These are phyloP conservation scores for Rhododendron simsii DNA, from an alignment of 148 eudicot species.

Conservation along the genomic window DNA sequence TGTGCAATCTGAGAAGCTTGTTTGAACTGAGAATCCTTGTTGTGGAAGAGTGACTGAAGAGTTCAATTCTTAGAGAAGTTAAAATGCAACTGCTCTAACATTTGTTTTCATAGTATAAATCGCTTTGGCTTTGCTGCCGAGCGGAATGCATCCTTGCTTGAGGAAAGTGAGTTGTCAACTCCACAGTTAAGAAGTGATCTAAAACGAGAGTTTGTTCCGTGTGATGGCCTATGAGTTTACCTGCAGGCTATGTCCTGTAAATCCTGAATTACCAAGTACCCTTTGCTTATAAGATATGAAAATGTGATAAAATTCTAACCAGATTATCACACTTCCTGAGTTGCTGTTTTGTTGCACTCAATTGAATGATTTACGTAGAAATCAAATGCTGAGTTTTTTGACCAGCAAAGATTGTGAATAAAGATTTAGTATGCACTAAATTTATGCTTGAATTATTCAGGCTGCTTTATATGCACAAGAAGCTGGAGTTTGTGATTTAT, in stretches of 20 bases:
- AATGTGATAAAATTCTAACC: background rate
- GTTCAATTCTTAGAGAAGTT: background rate
- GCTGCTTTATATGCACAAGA: background rate
- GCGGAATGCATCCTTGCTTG: background rate
- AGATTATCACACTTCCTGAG: background rate
- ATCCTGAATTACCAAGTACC: background rate
- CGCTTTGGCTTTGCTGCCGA: background rate
- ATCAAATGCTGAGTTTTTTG: background rate
- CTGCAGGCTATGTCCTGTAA: background rate
- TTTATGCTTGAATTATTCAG: background rate
- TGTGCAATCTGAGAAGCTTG: background rate
- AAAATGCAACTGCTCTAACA: background rate
- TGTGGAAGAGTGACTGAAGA: background rate
- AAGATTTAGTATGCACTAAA: background rate
- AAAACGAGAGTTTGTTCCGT: background rate
- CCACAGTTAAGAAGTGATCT: background rate
- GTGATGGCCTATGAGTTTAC: background rate
- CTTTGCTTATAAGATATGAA: background rate
- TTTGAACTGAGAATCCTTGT: background rate
- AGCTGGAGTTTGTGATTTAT: background rate
- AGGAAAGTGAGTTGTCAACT: background rate
- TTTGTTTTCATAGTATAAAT: background rate
- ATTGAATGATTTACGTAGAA: background rate
- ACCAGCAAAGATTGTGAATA: background rate
- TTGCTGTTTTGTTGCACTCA: background rate